Base-by-base conservation (phyloP, 805 yeast genomes). In the Dipodascus albidus region DNA sequence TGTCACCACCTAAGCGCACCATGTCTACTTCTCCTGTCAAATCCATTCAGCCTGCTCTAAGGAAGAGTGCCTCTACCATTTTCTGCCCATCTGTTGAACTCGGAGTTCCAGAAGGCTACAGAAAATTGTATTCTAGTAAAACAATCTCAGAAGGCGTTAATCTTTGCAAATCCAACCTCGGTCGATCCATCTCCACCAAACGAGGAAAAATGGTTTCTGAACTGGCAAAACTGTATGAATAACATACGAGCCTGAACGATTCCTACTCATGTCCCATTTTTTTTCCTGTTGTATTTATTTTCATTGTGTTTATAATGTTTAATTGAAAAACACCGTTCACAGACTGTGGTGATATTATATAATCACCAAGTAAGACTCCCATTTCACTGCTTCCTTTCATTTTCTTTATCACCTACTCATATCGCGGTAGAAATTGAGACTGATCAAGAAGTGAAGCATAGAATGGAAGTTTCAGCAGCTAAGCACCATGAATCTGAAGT, bases 181-280 rank as follows among this genome's bases (percentile, higher is more conserved):
- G 31, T 4, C 44, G 44, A 6, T 14, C 44, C 6, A 55, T 66
- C 3, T 78, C 62, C n/a, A 51, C 61, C 2, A 71, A 77, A 11
- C 63, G 81, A n/a, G 82, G 80, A 11, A 71, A 77, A 52, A 80
- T 78, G 65, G 87, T 83, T 1, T 78, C 81, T 11, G 81, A 78
- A 60, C 68, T 83, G 55, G 84, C 87, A 1, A 76, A 74, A 54
- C 65, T 82, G 44, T 83, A 79, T 58, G 89, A 83, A 62, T 86
- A 82, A 61, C n/a, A n/a, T 69, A 83, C 57, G 53, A 63, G 31
- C 53, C 41, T 33, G 41, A n/a, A n/a, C n/a, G n/a, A n/a, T n/a
- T n/a, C n/a, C n/a, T n/a, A n/a, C n/a, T n/a, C n/a, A n/a, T n/a
- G n/a, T n/a, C n/a, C n/a, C n/a, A n/a, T n/a, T n/a, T 27, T 27